Conservation (phyloP, 768 basidiomycete species). For the Auricularia sp. region DNA sequence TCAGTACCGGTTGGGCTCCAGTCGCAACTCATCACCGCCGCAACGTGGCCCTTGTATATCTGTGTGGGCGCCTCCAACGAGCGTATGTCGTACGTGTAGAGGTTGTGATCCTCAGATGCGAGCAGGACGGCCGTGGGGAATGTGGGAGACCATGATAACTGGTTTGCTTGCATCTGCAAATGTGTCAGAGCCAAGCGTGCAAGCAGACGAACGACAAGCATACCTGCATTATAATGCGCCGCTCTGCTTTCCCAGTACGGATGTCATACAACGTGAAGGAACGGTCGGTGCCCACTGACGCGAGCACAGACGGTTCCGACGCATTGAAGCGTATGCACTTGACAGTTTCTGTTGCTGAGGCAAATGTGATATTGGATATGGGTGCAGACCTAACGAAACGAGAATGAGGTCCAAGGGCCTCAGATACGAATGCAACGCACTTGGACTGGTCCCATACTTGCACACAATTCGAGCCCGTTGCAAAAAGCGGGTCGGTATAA, state of each 20-base stretch:
- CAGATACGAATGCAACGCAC: slow-evolving; percentile 31
- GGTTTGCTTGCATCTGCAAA: slow-evolving; percentile 72
- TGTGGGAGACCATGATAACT: slow-evolving; percentile 91
- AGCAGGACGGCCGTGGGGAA: slow-evolving; percentile 85
- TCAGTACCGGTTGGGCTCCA: slow-evolving; percentile 95
- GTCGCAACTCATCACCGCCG: slow-evolving; percentile 92
- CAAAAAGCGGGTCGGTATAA: slow-evolving; percentile 78
- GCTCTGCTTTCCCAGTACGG: slow-evolving; percentile 91
- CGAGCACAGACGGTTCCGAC: slow-evolving; percentile 89
- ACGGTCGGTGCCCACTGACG: slow-evolving; percentile 87
- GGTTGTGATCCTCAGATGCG: slow-evolving; percentile 97
- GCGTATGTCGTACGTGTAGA: slow-evolving; percentile 96
- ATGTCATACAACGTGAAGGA: slow-evolving; percentile 96
- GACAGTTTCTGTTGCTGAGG: slow-evolving; percentile 81
- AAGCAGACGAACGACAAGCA: slow-evolving; percentile 11
- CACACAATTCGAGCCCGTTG: slow-evolving; percentile 85
- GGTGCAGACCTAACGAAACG: slow-evolving; percentile 57
- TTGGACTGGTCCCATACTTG: slow-evolving; percentile 98
- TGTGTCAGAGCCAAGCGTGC: neutral
- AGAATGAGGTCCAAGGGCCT: neutral
- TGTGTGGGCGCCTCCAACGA: slow-evolving; percentile 73
- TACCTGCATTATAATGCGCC: slow-evolving; percentile 83
- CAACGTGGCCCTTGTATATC: slow-evolving; percentile 95
- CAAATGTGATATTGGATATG: slow-evolving; percentile 78
- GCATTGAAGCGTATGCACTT: slow-evolving; percentile 85